A percentile compares a stretch with the other conserved stretches of the same genome.
These are phyloP conservation scores for Syncephalastrum monosporum DNA, from an alignment of 371 early-diverging fungal species.

Conservation along the genomic window DNA sequence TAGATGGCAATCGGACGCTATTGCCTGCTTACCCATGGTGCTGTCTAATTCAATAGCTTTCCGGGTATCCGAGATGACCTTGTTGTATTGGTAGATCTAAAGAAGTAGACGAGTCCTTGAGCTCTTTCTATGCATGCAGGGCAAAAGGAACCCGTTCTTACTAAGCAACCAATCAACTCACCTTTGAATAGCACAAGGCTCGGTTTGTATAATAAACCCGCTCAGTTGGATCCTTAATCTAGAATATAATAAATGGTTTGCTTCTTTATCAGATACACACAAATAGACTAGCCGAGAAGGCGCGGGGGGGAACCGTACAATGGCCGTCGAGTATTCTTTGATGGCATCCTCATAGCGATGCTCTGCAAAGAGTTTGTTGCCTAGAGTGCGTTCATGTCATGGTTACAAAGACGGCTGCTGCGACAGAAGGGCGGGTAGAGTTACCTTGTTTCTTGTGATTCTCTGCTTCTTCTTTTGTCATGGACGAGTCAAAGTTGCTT, in stretches of 20 bases:
- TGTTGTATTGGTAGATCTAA: conserved; percentile 53
- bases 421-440: neutral
- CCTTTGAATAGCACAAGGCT: conserved; percentile 73
- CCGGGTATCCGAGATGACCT: conserved; percentile 66
- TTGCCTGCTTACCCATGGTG: conserved; percentile 41
- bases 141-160: neutral
- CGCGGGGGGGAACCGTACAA: conserved; percentile 44
- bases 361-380: conserved; percentile 58
- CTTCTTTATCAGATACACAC: neutral
- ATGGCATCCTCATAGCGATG: conserved; percentile 68
- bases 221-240: conserved; percentile 67
- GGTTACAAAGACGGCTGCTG: neutral
- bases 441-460: conserved; percentile 5
- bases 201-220: conserved; percentile 78
- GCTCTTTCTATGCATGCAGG: neutral
- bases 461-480: conserved; percentile 6
- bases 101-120: neutral
- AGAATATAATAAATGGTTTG: conserved; percentile 4
- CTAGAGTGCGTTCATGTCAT: conserved; percentile 15
- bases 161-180: conserved; percentile 11
- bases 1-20: no score
- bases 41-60: conserved; percentile 72
- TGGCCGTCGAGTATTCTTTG: conserved; percentile 72
- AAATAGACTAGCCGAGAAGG: neutral
- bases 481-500: neutral